These are phyloP conservation scores for Pyrenophora tritici-repentis DNA, from an alignment of 2,329 filamentous ascomycete genomes.

Conservation along the genomic window DNA sequence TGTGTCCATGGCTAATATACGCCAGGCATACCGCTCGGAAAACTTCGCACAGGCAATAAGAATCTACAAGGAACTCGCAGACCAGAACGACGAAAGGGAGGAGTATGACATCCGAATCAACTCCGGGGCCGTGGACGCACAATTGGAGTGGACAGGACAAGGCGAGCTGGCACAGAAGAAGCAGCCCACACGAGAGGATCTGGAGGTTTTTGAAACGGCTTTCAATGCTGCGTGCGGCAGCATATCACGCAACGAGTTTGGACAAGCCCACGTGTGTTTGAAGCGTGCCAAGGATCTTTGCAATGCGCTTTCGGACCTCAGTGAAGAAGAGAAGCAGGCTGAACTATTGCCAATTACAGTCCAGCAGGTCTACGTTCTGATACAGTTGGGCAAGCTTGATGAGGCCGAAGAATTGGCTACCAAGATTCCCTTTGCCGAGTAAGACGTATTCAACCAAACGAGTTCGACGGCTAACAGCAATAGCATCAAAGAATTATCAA, in stretches of 20 bases:
- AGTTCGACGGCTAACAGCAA: conserved; percentile 18
- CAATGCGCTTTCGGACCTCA: conserved; percentile 72
- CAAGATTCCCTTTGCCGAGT: conserved; percentile 67
- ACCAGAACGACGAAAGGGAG: conserved; percentile 60
- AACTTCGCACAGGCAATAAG: conserved; percentile 69
- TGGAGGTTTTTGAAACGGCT: conserved; percentile 78
- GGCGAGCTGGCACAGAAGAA: conserved; percentile 59
- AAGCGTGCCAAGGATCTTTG: conserved; percentile 74
- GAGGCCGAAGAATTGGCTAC: conserved; percentile 68
- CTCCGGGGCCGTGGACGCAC: conserved; percentile 70
- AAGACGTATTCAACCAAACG: conserved; percentile 36
- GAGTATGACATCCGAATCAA: conserved; percentile 80
- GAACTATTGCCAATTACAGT: conserved; percentile 77
- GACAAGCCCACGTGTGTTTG: conserved; percentile 67
- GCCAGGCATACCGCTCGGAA: conserved; percentile 72
- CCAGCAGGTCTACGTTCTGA: conserved; percentile 75
- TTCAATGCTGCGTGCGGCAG: conserved; percentile 79
- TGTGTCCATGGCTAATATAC: conserved; percentile 19
- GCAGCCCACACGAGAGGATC: conserved; percentile 63
- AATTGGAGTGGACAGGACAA: conserved; percentile 70
- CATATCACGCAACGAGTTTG: conserved; percentile 71
- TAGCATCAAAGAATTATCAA: conserved; percentile 70
- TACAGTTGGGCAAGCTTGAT: conserved; percentile 66
- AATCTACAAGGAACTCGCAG: conserved; percentile 65
- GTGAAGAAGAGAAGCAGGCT: conserved; percentile 72